These are phyloP conservation scores for Plasmodium falciparum DNA, from an alignment of 169 alveolate species.

Conservation along the genomic window DNA sequence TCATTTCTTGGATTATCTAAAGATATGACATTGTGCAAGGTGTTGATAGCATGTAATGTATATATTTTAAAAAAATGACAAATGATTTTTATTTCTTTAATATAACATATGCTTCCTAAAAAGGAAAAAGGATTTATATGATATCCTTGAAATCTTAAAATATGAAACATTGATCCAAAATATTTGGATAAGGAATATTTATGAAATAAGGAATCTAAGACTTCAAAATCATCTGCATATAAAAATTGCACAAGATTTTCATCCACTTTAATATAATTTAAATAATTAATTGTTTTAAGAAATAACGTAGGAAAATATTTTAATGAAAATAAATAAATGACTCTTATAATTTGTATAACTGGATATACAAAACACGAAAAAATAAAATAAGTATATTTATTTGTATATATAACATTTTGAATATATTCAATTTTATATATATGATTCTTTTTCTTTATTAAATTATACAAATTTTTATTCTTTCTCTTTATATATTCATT, in stretches of 20 bases:
- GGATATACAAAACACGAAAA: conserved; percentile 42
- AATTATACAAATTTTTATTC: conserved; percentile 27
- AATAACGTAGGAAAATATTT: conserved; percentile 50
- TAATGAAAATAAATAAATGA: conserved; percentile 54
- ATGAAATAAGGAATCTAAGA: conserved; percentile 12
- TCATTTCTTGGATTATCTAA: conserved; percentile 15
- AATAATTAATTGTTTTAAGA: conserved; percentile 55
- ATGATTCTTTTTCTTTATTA: conserved; percentile 11
- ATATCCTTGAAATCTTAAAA: conserved; percentile 33
- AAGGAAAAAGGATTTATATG: conserved; percentile 66
- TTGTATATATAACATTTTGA: conserved; percentile 31
- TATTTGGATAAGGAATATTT: not conserved
- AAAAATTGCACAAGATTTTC: conserved; percentile 1
- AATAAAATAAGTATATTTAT: conserved; percentile 46
- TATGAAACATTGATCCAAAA: conserved; percentile 3
- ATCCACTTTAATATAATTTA: conserved; percentile 31
- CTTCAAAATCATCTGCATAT: conserved; percentile 1
- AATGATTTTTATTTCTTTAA: conserved; percentile 19
- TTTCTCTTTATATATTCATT: conserved; percentile 54
- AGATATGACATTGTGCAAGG: conserved; percentile 37
- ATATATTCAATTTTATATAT: conserved; percentile 31
- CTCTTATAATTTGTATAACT: conserved; percentile 5
- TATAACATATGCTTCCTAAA: conserved; percentile 44
- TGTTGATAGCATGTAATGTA: conserved; percentile 7
- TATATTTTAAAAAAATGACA: conserved; percentile 19